Conservation (phyloP, 176 grass and related monocot species). For the Typha latifolia region DNA sequence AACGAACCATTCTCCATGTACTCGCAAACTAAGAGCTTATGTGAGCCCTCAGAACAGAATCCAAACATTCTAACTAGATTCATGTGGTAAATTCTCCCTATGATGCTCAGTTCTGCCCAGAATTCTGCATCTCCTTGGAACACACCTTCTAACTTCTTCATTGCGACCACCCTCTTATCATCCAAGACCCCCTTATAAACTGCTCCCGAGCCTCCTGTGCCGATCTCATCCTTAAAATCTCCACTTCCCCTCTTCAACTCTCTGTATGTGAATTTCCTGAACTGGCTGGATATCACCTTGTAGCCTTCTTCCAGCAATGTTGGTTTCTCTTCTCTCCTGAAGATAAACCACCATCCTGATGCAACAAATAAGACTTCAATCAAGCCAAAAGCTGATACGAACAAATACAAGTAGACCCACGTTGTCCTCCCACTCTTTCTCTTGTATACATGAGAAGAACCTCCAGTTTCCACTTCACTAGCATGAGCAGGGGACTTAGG, state of each 20-base stretch:
- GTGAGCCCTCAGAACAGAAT: conserved; percentile 18
- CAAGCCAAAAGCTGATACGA: conserved; percentile 5
- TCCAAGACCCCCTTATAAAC: conserved; percentile 21
- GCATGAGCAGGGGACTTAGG: neutral
- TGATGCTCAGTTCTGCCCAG: conserved; percentile 18
- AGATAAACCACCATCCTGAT: conserved; percentile 14
- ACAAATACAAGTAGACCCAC: conserved; percentile 22
- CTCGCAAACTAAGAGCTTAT: conserved; percentile 24
- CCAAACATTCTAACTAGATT: conserved; percentile 25
- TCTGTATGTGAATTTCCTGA: conserved; percentile 22
- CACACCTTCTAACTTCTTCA: conserved; percentile 26
- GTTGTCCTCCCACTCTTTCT: neutral
- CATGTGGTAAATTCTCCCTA: conserved; percentile 29
- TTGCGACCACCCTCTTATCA: conserved; percentile 14
- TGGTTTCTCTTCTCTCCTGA: neutral
- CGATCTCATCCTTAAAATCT: conserved; percentile 21
- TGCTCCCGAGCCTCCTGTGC: conserved; percentile 16
- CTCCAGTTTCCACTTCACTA: neutral
- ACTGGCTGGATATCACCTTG: conserved; percentile 12
- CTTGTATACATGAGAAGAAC: neutral
- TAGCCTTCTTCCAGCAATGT: conserved; percentile 14
- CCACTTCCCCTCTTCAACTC: conserved; percentile 13
- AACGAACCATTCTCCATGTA: conserved; percentile 25
- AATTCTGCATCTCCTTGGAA: conserved; percentile 24
- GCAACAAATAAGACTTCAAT: conserved; percentile 14